These are phyloP conservation scores for Oryza nivara DNA, from an alignment of 176 grass and related monocot genomes.

Conservation along the genomic window DNA sequence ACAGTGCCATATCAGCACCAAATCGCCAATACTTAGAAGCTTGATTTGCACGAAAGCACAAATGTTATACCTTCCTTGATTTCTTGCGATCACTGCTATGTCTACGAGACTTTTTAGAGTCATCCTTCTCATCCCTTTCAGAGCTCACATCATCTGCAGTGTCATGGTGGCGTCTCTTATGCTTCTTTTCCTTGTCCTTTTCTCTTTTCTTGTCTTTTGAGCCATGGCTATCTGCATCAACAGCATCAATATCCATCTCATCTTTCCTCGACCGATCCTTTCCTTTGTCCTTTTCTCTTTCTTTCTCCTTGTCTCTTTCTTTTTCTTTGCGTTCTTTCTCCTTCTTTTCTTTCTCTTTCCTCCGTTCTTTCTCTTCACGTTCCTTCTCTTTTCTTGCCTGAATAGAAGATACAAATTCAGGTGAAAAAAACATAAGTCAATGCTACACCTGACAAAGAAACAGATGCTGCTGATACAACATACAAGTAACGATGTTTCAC, in stretches of 20 bases:
- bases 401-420: background rate
- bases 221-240: slow-evolving; percentile 61
- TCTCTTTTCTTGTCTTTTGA: slow-evolving; percentile 86
- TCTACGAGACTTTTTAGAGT: slow-evolving; percentile 77
- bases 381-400: slow-evolving; percentile 73
- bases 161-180: slow-evolving; percentile 84
- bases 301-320: slow-evolving; percentile 68
- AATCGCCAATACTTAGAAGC: slow-evolving; percentile 19
- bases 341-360: slow-evolving; percentile 89
- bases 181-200: slow-evolving; percentile 96
- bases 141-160: slow-evolving; percentile 66
- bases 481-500: slow-evolving; percentile 5
- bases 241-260: slow-evolving; percentile 69
- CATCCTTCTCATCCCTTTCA: slow-evolving; percentile 81
- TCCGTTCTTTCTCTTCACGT: slow-evolving; percentile 79
- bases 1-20: slow-evolving; percentile 17
- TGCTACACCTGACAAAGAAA: background rate
- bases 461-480: background rate
- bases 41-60: slow-evolving; percentile 41
- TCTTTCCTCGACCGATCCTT: slow-evolving; percentile 77
- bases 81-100: slow-evolving; percentile 88
- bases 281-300: slow-evolving; percentile 76
- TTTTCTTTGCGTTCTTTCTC: slow-evolving; percentile 81
- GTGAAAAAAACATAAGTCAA: background rate
- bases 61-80: slow-evolving; percentile 87